Evolutionary conservation across 2,329 filamentous ascomycete species (phyloP).

Genomic region (Metarhizium brunneum): DNA sequence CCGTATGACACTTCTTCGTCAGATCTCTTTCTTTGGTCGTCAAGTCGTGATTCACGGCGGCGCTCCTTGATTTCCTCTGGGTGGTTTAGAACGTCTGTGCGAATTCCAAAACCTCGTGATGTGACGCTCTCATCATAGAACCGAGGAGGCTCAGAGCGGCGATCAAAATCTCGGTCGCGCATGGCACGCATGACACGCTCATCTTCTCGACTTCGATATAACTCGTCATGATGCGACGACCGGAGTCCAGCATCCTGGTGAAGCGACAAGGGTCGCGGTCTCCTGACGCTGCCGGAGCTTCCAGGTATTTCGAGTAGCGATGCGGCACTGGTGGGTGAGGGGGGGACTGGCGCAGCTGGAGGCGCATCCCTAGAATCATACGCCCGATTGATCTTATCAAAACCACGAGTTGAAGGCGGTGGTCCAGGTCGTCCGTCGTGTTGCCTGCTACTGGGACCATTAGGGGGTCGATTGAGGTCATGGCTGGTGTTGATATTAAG

Average conservation of each 20-base stretch:
- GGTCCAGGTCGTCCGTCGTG: slow-evolving; percentile 41
- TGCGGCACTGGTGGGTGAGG: slow-evolving; percentile 21
- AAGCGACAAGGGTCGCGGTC: slow-evolving; percentile 39
- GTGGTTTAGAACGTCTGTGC: slow-evolving; percentile 28
- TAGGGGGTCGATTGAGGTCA: slow-evolving; percentile 35
- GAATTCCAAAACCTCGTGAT: slow-evolving; percentile 43
- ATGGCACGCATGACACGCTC: slow-evolving; percentile 32
- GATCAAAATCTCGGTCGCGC: slow-evolving; percentile 29
- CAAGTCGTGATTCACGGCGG: slow-evolving; percentile 19
- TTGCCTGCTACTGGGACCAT: slow-evolving; percentile 21
- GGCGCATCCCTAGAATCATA: slow-evolving; percentile 38
- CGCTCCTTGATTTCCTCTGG: slow-evolving; percentile 34
- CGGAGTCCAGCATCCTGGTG: slow-evolving; percentile 40
- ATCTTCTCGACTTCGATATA: slow-evolving; percentile 39
- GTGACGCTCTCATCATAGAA: slow-evolving; percentile 38
- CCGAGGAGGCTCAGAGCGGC: slow-evolving; percentile 18
- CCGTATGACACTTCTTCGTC: slow-evolving; percentile 21
- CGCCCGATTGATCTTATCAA: slow-evolving; percentile 55
- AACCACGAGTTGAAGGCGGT: slow-evolving; percentile 59
- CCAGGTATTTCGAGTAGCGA: slow-evolving; percentile 10
- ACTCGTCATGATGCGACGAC: slow-evolving; percentile 36
- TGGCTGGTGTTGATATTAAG: slow-evolving; percentile 37
- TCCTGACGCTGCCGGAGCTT: slow-evolving; percentile 8
- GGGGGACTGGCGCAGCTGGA: slow-evolving; percentile 30
- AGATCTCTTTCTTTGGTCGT: slow-evolving; percentile 20